Base-by-base conservation (phyloP, 306 rosid genomes). In the Delonix regia region DNA sequence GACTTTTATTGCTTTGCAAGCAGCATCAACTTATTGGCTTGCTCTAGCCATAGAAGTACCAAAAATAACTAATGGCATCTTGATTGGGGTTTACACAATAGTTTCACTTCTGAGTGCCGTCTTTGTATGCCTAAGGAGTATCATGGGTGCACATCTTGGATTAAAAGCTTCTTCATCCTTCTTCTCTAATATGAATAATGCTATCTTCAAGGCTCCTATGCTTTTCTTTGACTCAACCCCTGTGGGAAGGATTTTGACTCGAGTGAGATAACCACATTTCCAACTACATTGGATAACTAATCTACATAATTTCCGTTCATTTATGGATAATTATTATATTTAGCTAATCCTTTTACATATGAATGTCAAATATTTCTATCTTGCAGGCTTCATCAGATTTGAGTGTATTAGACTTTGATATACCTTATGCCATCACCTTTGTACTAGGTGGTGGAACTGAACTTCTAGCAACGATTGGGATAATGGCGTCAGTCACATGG, bases 181-280 rank as follows among this genome's bases (percentile, higher is more conserved):
- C 80, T 92, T 90, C 75, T 76, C 83, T 28, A 74, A 88, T 67
- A 90, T 94, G 79, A 92, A 75, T 4, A 61, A 83, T 34, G 83
- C 97, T 30, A 81, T 92, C 59, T 92, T 94, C 74, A 87, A 84
- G 72, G 97, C 98, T 79, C 96, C 98, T 39, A 92, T 94, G 97
- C 2, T 83, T 27, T 92, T 94, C 91, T 94, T 94, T 44, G 97
- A 94, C 75, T 87, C 97, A 38, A 94, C 92, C 30, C 96, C 97
- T 4, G 83, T 86, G 4, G 98, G 98, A 15, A 71, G 93, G 77
- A 92, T 94, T 86, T 85, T 90, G 74, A 94, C 94, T 39, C 78
- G 94, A 52, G 96, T 94, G 73, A 84, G 97, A 81, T 57, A 25
- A 10, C 12, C 55, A 65, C 19, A 34, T 36, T 65, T 4, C 61